Evolutionary conservation across 2,329 filamentous ascomycete genomes (phyloP).

Genomic region (Trichoderma cornu-damae): DNA sequence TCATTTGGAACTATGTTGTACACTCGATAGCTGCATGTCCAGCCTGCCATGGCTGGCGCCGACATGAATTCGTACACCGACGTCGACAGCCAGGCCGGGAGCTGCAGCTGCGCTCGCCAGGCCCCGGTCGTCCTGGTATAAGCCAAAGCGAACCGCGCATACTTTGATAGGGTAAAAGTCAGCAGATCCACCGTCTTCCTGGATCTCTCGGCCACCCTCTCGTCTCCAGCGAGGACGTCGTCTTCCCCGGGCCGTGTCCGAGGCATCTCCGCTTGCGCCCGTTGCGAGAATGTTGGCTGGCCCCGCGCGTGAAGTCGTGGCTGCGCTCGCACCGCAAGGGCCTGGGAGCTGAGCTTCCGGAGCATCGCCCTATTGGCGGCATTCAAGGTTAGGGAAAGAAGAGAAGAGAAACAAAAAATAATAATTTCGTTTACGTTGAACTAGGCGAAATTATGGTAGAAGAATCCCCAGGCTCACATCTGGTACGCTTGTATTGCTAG

Average conservation of each 20-base stretch:
- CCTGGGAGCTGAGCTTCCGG: slow-evolving; percentile 20
- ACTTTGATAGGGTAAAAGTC: slow-evolving; percentile 12
- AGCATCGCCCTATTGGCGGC: slow-evolving; percentile 22
- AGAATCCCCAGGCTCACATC: slow-evolving; percentile 20
- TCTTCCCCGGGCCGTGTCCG: neutral
- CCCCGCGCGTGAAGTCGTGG: slow-evolving; percentile 14
- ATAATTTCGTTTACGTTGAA: neutral
- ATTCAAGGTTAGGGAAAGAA: neutral
- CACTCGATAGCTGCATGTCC: slow-evolving; percentile 23
- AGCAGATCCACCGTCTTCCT: neutral
- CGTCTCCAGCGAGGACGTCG: neutral
- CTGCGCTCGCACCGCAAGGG: slow-evolving; percentile 17
- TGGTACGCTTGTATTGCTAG: slow-evolving; percentile 22
- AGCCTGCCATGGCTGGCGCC: slow-evolving; percentile 17
- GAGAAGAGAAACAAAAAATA: too few species aligned
- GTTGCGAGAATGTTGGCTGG: neutral
- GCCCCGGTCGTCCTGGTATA: slow-evolving; percentile 16
- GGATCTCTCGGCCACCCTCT: neutral
- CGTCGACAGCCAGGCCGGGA: slow-evolving; percentile 25
- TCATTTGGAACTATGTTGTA: slow-evolving; percentile 24
- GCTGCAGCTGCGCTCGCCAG: slow-evolving; percentile 24
- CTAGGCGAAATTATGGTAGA: neutral
- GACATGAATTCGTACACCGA: slow-evolving; percentile 22
- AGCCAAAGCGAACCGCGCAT: slow-evolving; percentile 18
- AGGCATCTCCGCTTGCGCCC: neutral